Conservation (phyloP, 345 rosid genomes). For the Populus pruinosa region DNA sequence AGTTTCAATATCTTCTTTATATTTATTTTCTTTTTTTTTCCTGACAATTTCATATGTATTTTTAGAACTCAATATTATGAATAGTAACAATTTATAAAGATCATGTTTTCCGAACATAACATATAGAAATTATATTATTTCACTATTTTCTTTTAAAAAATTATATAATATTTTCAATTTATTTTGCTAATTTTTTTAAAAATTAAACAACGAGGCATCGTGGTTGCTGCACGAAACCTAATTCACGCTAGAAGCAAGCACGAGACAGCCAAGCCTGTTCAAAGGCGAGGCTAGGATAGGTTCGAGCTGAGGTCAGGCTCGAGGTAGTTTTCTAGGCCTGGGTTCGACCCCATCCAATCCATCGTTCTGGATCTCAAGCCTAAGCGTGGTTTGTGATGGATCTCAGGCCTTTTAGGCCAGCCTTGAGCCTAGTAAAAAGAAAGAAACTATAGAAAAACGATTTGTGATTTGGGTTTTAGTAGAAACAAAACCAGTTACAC, state of each 20-base stretch:
- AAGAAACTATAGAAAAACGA: not conserved
- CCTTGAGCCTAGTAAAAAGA: not conserved
- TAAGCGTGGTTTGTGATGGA: not conserved
- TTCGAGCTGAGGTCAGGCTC: not conserved
- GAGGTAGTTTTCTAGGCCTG: not conserved
- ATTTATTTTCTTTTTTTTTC: too few species aligned
- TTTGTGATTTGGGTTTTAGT: too few species aligned
- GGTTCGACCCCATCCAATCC: not conserved
- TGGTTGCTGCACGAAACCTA: too few species aligned
- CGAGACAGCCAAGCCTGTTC: not conserved
- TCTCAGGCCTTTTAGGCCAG: not conserved
- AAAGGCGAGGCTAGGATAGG: not conserved
- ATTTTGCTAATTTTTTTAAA: too few species aligned
- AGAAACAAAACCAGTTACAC: too few species aligned
- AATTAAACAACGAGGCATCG: too few species aligned
- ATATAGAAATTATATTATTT: too few species aligned
- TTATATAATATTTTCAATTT: too few species aligned
- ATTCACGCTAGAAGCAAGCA: not conserved
- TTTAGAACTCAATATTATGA: too few species aligned
- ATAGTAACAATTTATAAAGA: too few species aligned
- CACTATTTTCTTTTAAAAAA: too few species aligned
- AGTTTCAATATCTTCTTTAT: accelerated
- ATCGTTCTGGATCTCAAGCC: not conserved
- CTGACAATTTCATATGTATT: accelerated
- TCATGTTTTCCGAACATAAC: too few species aligned